A percentile compares a stretch with the other conserved stretches of the same genome.
phyloP scores from a whole-genome alignment of 2,329 filamentous ascomycete species.

The Apiospora arundinis region DNA sequence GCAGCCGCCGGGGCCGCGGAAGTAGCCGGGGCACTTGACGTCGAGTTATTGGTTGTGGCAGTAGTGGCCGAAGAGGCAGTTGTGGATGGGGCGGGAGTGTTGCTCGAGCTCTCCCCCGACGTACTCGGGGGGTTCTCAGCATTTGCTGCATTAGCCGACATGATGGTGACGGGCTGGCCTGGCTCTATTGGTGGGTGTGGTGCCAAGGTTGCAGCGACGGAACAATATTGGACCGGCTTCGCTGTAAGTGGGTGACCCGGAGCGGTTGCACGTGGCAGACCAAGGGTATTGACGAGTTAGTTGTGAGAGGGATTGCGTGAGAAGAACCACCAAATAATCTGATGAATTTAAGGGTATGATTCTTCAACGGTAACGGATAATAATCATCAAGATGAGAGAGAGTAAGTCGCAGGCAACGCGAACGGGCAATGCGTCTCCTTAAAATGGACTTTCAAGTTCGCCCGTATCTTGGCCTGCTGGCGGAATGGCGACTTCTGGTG shows the following conservation, averaged over 20 bases:
- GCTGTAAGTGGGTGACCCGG: background rate
- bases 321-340: background rate
- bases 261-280: background rate
- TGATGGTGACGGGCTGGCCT: background rate
- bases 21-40: background rate
- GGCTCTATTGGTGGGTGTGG: background rate
- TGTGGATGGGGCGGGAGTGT: conserved; percentile 10
- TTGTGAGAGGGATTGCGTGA: background rate
- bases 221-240: conserved; percentile 5
- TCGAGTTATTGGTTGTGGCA: conserved; percentile 10
- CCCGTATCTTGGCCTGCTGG: conserved; percentile 18
- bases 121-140: conserved; percentile 18
- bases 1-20: conserved; percentile 42
- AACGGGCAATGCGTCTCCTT: conserved; percentile 17
- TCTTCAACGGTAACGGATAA: conserved; percentile 15
- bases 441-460: conserved; percentile 11
- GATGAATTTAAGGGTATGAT: background rate
- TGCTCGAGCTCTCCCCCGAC: conserved; percentile 22
- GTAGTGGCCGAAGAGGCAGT: conserved; percentile 17
- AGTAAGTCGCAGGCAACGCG: conserved; percentile 16
- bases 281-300: background rate
- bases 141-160: conserved; percentile 14
- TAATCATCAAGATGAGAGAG: conserved; percentile 12
- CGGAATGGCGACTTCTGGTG: conserved; percentile 16
- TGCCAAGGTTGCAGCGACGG: conserved; percentile 4